Percentiles rank a stretch among this genome's conserved stretches.
phyloP scores from a whole-genome alignment of 495 filamentous ascomycete genomes.

The Entonaema liquescens region DNA sequence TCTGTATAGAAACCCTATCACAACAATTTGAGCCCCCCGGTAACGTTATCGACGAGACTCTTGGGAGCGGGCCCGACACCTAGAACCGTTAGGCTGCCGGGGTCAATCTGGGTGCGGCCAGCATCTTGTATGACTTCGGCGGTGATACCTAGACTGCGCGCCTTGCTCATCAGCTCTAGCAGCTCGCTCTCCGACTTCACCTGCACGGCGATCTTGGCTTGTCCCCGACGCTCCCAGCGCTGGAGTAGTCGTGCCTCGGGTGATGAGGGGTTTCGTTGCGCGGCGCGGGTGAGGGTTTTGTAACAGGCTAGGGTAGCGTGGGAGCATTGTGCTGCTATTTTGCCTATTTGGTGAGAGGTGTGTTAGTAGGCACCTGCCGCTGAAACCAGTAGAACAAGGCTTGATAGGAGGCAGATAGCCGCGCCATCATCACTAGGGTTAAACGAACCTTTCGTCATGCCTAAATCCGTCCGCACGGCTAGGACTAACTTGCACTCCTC shows the following conservation, averaged over 20 bases:
- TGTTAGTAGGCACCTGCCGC: too few species aligned
- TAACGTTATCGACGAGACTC: slow-evolving; percentile 85
- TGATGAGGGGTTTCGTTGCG: slow-evolving; percentile 55
- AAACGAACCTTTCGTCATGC: slow-evolving; percentile 89
- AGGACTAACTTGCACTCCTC: slow-evolving; percentile 96
- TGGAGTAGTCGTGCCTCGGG: slow-evolving; percentile 70
- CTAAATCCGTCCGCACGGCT: slow-evolving; percentile 90
- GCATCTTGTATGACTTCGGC: slow-evolving; percentile 92
- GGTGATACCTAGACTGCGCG: slow-evolving; percentile 83
- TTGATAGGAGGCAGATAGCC: too few species aligned
- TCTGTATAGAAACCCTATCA: slow-evolving; percentile 48
- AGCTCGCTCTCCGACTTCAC: slow-evolving; percentile 85
- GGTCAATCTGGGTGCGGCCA: slow-evolving; percentile 96
- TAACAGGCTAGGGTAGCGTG: slow-evolving; percentile 98
- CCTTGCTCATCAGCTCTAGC: slow-evolving; percentile 75
- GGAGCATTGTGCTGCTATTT: slow-evolving; percentile 96
- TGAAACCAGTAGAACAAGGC: too few species aligned
- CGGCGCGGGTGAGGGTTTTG: slow-evolving; percentile 73
- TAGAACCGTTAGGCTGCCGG: slow-evolving; percentile 87
- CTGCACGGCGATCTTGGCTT: slow-evolving; percentile 93
- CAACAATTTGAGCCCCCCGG: slow-evolving; percentile 86
- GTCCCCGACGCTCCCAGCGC: slow-evolving; percentile 84
- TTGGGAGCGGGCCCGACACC: slow-evolving; percentile 90
- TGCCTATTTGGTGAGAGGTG: slow-evolving; percentile 65
- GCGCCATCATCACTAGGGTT: too few species aligned